Conservation (phyloP, 164 flowering plant genomes). For the Chimonanthus praecox region DNA sequence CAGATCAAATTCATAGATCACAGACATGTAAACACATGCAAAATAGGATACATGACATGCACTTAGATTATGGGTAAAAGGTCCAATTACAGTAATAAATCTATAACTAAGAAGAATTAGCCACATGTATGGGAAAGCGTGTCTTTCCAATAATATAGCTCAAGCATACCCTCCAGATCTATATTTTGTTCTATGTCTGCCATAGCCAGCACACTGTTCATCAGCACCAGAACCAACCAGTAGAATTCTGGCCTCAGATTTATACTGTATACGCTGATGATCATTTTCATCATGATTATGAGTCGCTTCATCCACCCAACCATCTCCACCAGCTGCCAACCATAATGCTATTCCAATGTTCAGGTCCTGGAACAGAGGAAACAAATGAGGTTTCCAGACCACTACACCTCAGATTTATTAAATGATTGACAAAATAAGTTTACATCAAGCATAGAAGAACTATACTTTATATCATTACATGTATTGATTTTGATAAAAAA, state of each 20-base stretch:
- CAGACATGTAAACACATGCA: neutral
- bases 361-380: conserved; percentile 53
- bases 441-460: too few relatives aligned
- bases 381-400: neutral
- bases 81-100: neutral
- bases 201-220: conserved; percentile 99
- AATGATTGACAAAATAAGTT: too few relatives aligned
- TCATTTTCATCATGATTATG: conserved; percentile 13
- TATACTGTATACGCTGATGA: conserved; percentile 42
- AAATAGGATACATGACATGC: neutral
- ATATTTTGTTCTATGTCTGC: conserved; percentile 84
- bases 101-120: neutral
- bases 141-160: neutral
- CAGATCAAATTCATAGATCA: neutral
- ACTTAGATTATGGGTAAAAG: neutral
- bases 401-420: too few relatives aligned
- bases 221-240: conserved; percentile 98
- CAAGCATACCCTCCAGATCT: conserved; percentile 58
- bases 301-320: conserved; percentile 50
- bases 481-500: too few relatives aligned
- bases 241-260: conserved; percentile 68
- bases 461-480: too few relatives aligned
- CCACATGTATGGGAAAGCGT: neutral
- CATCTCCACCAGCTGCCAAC: conserved; percentile 92
- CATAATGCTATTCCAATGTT: conserved; percentile 94